These are phyloP conservation scores for Plasmodium ovale DNA, from an alignment of 169 alveolate species.

Conservation along the genomic window DNA sequence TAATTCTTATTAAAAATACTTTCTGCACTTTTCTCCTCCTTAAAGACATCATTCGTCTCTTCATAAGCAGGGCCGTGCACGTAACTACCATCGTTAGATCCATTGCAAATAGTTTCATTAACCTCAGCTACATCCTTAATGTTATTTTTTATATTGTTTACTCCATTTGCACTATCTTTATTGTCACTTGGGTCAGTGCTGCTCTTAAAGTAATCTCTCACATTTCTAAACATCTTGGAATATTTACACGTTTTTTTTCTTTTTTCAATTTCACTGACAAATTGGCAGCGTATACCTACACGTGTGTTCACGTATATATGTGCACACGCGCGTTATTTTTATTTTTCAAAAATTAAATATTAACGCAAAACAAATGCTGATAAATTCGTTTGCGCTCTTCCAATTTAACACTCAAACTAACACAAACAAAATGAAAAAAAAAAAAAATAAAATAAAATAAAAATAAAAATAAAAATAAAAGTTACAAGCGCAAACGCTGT, in stretches of 20 bases:
- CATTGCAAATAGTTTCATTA: slow-evolving; percentile 1
- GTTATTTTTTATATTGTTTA: not conserved
- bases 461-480: too few relatives aligned
- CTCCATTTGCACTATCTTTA: not conserved
- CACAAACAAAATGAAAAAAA: too few relatives aligned
- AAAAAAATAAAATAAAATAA: too few relatives aligned
- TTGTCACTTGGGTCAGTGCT: slow-evolving; percentile 76
- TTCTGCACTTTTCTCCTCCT: not conserved
- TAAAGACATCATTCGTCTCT: slow-evolving; percentile 11
- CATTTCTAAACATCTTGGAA: slow-evolving; percentile 49
- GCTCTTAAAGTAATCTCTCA: slow-evolving; percentile 51
- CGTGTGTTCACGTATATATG: not conserved
- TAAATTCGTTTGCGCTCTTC: too few relatives aligned
- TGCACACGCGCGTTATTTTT: too few relatives aligned
- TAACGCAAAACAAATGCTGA: too few relatives aligned
- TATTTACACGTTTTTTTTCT: not conserved
- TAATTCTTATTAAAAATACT: not conserved
- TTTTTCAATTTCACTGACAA: too few relatives aligned
- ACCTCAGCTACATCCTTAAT: slow-evolving; percentile 31
- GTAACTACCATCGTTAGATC: not conserved
- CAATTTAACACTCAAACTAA: too few relatives aligned
- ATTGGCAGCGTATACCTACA: too few relatives aligned
- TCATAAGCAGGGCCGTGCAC: not conserved
- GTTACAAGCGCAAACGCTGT: too few relatives aligned
- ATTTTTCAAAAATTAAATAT: too few relatives aligned